Base-by-base conservation (phyloP, 2,329 filamentous ascomycete genomes). In the Intubia oerlemansii region DNA sequence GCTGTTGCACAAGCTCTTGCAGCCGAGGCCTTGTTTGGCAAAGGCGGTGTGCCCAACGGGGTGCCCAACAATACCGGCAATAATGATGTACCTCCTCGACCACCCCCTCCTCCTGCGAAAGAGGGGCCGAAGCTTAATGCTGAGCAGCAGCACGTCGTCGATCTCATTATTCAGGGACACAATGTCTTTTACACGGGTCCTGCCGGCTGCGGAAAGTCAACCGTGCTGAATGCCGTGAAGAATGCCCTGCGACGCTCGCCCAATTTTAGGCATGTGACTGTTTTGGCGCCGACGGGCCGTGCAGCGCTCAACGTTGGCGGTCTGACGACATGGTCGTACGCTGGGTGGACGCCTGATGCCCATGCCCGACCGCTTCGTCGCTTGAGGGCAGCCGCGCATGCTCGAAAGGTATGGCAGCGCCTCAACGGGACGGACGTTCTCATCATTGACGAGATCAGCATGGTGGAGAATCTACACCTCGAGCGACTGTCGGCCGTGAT, bases 111-210 rank as follows among this genome's bases (percentile, higher is more conserved):
- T n/a, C n/a, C n/a, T n/a, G n/a, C n/a, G n/a, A n/a, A n/a, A n/a
- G n/a, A n/a, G n/a, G n/a, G n/a, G n/a, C n/a, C n/a, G n/a, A n/a
- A n/a, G n/a, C n/a, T 66, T 10, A 58, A 53, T 27, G 37, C 45
- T 5, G 60, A 66, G 38, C 59, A 67, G 39, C 41, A 46, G 8
- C 45, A 44, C 3, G 39, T 69, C 3, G 55, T 68, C 1, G 46
- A 65, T 1, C 44, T 63, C 0, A 64, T 70, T 16, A 33, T 53
- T 4, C 46, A 45, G 3, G 61, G 65, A 0, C 35, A 41, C 2
- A 73, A 73, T 30, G 61, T 73, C 8, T 75, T 73, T 40, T 73
- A 64, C 38, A 73, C 66, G 0, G 68, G 69, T 7, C 66, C 63
- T 1, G 69, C 67, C 10, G 68, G 68, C 1, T 62, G 56, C 25